Conservation (phyloP, 768 basidiomycete genomes). For the Saitozyma podzolica region DNA sequence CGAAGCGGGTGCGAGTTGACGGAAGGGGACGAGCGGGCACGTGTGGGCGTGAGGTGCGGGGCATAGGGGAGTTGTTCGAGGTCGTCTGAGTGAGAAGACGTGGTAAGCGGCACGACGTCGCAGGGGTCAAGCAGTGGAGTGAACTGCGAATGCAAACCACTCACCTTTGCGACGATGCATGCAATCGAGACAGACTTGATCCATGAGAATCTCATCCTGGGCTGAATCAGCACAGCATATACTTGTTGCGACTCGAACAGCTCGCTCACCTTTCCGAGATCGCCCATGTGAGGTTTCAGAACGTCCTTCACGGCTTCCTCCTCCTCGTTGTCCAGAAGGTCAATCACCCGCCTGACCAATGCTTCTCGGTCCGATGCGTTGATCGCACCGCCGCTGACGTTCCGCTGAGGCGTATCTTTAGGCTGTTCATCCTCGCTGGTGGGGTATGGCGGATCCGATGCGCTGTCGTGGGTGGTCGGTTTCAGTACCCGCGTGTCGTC, state of each 20-base stretch:
- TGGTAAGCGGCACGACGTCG: constrained; percentile 52
- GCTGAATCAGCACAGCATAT: constrained; percentile 7
- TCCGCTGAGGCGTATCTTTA: constrained; percentile 3
- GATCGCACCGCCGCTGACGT: not conserved
- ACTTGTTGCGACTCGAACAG: no score
- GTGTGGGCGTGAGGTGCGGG: constrained; percentile 71
- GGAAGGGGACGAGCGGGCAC: constrained; percentile 71
- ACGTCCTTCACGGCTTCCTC: constrained; percentile 81
- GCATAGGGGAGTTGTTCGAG: constrained; percentile 52
- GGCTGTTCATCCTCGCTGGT: not conserved
- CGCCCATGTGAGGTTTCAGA: constrained; percentile 68
- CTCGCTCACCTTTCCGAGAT: constrained; percentile 53
- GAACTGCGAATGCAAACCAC: constrained; percentile 73
- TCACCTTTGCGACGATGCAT: constrained; percentile 95
- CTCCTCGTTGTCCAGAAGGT: constrained; percentile 73
- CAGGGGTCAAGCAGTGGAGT: constrained; percentile 61
- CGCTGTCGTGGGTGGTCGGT: constrained; percentile 1
- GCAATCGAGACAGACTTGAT: constrained; percentile 84
- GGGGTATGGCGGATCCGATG: not conserved
- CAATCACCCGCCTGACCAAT: constrained; percentile 70
- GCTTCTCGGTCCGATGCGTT: constrained; percentile 57
- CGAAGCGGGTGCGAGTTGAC: constrained; percentile 66
- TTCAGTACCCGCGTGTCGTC: constrained; percentile 3
- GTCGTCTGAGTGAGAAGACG: constrained; percentile 32
- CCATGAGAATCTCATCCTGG: constrained; percentile 56